A percentile compares a stretch with the other conserved stretches of the same genome.
These are phyloP conservation scores for Epithemia pelagica DNA, from an alignment of 108 stramenopile genomes.

Conservation along the genomic window DNA sequence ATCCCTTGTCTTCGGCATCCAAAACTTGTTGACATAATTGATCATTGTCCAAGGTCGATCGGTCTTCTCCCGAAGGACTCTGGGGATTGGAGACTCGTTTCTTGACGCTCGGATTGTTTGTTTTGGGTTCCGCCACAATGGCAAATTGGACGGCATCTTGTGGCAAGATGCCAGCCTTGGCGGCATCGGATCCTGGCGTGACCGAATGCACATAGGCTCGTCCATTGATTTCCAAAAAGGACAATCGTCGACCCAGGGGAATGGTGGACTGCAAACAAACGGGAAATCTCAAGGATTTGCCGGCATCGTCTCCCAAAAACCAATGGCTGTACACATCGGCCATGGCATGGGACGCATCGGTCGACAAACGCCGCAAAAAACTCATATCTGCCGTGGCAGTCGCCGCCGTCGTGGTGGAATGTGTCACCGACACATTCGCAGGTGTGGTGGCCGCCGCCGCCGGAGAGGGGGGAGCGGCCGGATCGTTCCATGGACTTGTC, in stretches of 20 bases:
- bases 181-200: slow-evolving; percentile 35
- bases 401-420: background rate
- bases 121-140: slow-evolving; percentile 22
- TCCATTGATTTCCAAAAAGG: slow-evolving; percentile 72
- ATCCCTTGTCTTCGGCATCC: slow-evolving; percentile 60
- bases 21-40: slow-evolving; percentile 34
- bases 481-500: background rate
- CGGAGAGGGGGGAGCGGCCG: background rate
- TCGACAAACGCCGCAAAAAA: slow-evolving; percentile 15
- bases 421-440: too few species aligned
- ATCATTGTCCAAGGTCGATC: slow-evolving; percentile 4
- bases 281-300: slow-evolving; percentile 51
- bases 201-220: slow-evolving; percentile 72
- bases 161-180: slow-evolving; percentile 46
- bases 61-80: background rate
- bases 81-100: background rate
- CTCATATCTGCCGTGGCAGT: slow-evolving; percentile 2
- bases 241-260: slow-evolving; percentile 46
- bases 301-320: slow-evolving; percentile 76
- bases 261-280: slow-evolving; percentile 32
- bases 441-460: background rate
- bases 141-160: slow-evolving; percentile 78
- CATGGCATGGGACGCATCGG: slow-evolving; percentile 41
- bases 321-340: slow-evolving; percentile 63
- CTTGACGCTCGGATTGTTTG: background rate